Evolutionary conservation across 129 eudicot species (phyloP).

Genomic region (Erigeron canadensis): DNA sequence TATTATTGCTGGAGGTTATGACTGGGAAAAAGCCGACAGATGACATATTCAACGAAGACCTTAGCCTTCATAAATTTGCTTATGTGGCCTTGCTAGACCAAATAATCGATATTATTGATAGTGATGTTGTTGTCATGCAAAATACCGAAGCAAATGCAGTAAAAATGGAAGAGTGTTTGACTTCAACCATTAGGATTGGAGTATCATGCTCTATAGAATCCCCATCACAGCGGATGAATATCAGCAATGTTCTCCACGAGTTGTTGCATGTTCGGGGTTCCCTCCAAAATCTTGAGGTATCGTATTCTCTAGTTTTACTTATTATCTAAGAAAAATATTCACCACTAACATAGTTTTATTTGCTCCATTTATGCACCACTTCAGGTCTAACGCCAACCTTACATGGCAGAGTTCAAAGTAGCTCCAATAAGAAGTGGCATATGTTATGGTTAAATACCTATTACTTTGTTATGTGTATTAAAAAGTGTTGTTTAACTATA

Average conservation of each 20-base stretch:
- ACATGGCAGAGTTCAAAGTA: no score
- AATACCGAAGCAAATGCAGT: neutral
- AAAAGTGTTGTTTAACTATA: no score
- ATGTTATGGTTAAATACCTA: no score
- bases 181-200: conserved; percentile 22
- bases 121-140: neutral
- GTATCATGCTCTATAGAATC: conserved; percentile 25
- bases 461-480: no score
- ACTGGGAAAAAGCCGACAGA: conserved; percentile 28
- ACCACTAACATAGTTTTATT: neutral
- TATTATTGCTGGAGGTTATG: conserved; percentile 28
- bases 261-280: conserved; percentile 1
- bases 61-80: conserved; percentile 15
- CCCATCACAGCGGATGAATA: conserved; percentile 12
- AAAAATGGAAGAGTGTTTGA: conserved; percentile 11
- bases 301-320: neutral
- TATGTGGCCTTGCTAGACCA: conserved; percentile 17
- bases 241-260: conserved; percentile 8
- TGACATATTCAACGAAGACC: conserved; percentile 9
- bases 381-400: neutral
- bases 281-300: conserved; percentile 1
- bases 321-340: neutral
- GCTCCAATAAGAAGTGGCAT: no score
- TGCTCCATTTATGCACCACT: neutral
- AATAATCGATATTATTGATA: conserved; percentile 9